Base-by-base conservation (phyloP, 805 yeast genomes). In the Kuraishia floccosa region DNA sequence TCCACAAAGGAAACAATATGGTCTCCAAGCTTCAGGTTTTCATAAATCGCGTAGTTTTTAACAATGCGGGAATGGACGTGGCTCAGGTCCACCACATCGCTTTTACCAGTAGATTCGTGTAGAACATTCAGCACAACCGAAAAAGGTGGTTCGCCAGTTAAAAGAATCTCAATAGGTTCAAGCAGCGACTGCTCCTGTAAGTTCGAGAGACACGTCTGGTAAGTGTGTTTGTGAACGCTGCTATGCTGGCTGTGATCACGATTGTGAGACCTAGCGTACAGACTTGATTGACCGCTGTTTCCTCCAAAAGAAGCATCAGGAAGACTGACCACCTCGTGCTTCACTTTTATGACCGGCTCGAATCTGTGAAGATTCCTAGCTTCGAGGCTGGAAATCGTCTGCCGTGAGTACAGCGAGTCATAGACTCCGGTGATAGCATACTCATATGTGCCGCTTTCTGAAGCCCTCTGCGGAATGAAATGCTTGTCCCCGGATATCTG, bases 141-240 rank as follows among this genome's bases (percentile, higher is more conserved):
- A 45, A 72, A 80, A 8, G 94, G 93, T 1, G 67, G 66, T 26
- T 51, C 47, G 1, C 94, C 94, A 1, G 47, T 38, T 1, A 79
- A 44, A n/a, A 53, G 47, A 21, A 86, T 45, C 1, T 71, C 67
- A 13, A 87, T 65, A 2, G 77, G 71, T 10, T 64, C 64, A 13
- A 68, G 41, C 6, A 49, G 39, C 2, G 48, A 39, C 1, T 30
- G 17, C 15, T 47, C 41, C 6, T 40, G 35, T n/a, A 48, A 29
- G 11, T 46, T 41, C 1, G 56, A 42, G 17, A 44, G 32, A 33
- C 59, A 55, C 2, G 55, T 46, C 31, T 52, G 58, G 25, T 18
- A 25, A 3, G 35, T 28, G 3, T 34, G 33, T 10, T 33, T 32
- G 10, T 40, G 37, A 10, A 27, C 14, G 8, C 26, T 29, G 11